Evolutionary conservation across 2,329 filamentous ascomycete genomes (phyloP), one percentile per base, ranked within the genome.

Genomic region (Fusarium nelsonii): DNA sequence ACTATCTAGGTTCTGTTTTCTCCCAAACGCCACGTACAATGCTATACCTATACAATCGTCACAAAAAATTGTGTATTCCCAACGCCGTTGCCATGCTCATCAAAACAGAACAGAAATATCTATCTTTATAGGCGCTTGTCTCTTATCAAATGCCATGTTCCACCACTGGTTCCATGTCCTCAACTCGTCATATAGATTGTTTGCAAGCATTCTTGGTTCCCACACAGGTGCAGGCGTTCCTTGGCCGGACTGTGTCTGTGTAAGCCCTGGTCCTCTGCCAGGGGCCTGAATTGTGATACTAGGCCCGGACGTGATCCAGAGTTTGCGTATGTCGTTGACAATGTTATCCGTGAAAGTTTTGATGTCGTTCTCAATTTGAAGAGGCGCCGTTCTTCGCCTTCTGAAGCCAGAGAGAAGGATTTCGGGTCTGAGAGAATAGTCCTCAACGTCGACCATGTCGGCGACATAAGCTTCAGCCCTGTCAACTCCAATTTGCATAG

Each of bases 341-440:
- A 87, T 83, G 49, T 80, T 79, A 16, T 78, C 77, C 8, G 77
- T 75, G 57, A 87, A 86, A 41, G 65, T 78, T 32, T 76, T 71
- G 10, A 82, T 73, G 28, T 82, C 75, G 4, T 77, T 58, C 33
- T 79, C 62, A 33, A 64, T 54, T 49, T 52, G 39, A 12, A 26
- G 12, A 8, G 40, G 12, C 8, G 30, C 53, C 14, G 43, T n/a
- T 26, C 52, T 41, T 18, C 43, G 26, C 36, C 51, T 61, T 44
- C 55, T 54, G 30, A 73, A 46, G 14, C 70, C 74, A 1, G 64
- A 67, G 18, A 77, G 70, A 8, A 80, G 63, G 6, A 63, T 53
- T 4, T 56, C 51, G 6, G 69, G n/a, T n/a, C 68, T 45, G 7
- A 74, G 51, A 10, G 57, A 65, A 40, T 56, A 57, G 16, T 60